A percentile compares a stretch with the other conserved stretches of the same genome.
Evolutionary conservation across 73 alveolate species (phyloP).

Genomic region (Paramecium primaurelia): DNA sequence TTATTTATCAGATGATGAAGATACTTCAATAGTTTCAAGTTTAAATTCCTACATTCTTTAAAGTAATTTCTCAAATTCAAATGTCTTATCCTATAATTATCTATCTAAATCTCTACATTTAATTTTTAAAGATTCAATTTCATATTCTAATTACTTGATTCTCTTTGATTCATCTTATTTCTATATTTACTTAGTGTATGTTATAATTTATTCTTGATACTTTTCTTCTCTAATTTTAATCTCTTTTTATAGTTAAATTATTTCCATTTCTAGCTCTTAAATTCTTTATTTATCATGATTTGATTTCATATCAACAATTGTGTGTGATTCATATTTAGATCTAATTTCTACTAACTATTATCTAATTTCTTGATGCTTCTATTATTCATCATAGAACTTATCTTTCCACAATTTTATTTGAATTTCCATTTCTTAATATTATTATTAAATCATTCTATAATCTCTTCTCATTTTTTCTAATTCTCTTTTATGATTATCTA

Average conservation of each 20-base stretch:
- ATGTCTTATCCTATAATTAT: not conserved
- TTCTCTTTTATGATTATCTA: not conserved
- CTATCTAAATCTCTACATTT: not conserved
- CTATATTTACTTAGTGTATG: not conserved
- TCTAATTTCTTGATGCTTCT: not conserved
- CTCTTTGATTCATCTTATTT: not conserved
- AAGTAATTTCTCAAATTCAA: not conserved
- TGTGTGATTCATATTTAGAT: not conserved
- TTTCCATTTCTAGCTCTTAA: not conserved
- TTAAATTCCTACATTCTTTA: not conserved
- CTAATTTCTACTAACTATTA: not conserved
- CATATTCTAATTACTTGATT: conserved; percentile 7
- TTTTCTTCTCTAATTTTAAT: not conserved
- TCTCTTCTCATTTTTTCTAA: not conserved
- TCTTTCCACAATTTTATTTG: conserved; percentile 26
- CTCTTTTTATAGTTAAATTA: not conserved
- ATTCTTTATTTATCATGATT: not conserved
- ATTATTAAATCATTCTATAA: not conserved
- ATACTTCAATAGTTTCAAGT: not conserved
- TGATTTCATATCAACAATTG: not conserved
- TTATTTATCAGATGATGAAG: not conserved
- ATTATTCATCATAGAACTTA: conserved; percentile 8
- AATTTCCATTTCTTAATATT: not conserved
- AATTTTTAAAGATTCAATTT: not conserved
- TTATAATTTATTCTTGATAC: not conserved